Evolutionary conservation across 2,329 filamentous ascomycete genomes (phyloP).

Genomic region (Ambrosiella beaveri): DNA sequence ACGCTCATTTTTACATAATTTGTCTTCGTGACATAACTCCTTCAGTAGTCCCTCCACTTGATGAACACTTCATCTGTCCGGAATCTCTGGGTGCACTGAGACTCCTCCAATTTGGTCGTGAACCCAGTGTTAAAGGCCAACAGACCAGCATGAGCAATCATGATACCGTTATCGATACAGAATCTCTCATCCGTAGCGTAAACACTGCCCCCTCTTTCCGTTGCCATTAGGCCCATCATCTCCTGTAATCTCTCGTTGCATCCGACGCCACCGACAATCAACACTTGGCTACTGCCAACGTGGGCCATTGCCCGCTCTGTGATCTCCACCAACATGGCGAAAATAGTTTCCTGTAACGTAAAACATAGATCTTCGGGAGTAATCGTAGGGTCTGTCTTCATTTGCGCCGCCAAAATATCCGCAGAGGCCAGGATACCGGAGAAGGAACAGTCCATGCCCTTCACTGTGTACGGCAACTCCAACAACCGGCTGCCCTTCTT

Average conservation of each 20-base stretch:
- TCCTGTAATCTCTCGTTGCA: constrained; percentile 88
- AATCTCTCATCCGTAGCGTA: constrained; percentile 94
- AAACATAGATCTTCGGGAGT: constrained; percentile 83
- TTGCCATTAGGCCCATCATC: constrained; percentile 97
- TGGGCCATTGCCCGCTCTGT: constrained; percentile 98
- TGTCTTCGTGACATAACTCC: neutral
- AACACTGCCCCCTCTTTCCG: constrained; percentile 71
- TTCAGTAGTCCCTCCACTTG: constrained; percentile 43
- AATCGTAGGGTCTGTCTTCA: constrained; percentile 38
- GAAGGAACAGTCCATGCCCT: constrained; percentile 97
- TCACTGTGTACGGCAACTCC: constrained; percentile 87
- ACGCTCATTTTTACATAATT: neutral
- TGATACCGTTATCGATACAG: constrained; percentile 98
- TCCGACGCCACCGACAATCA: constrained; percentile 90
- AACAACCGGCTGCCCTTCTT: constrained; percentile 55
- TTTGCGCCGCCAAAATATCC: constrained; percentile 59
- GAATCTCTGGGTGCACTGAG: constrained; percentile 69
- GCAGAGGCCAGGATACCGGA: constrained; percentile 75
- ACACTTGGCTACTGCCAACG: constrained; percentile 73
- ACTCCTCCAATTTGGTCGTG: constrained; percentile 58
- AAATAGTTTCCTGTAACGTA: constrained; percentile 86
- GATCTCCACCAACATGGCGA: constrained; percentile 94
- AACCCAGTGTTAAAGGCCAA: constrained; percentile 72
- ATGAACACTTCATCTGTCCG: constrained; percentile 68
- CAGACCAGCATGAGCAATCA: constrained; percentile 94